phyloP scores from a whole-genome alignment of 768 basidiomycete species.

The Xerocomellus chrysenteron region DNA sequence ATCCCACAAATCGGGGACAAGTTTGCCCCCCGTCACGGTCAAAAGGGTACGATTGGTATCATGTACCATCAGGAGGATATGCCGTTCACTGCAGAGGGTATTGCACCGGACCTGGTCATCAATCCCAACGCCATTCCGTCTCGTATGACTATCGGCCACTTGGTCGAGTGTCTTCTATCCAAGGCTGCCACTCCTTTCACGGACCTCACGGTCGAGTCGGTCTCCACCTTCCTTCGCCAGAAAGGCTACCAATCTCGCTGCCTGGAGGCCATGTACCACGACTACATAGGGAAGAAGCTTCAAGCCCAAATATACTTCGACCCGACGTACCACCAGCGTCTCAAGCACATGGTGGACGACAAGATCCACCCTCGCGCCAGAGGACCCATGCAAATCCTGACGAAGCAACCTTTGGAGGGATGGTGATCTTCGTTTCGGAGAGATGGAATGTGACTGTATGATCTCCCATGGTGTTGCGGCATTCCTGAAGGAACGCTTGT shows the following conservation, averaged over 20 bases:
- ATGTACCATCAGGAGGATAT: conserved; percentile 99
- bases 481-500: conserved; percentile 96
- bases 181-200: conserved; percentile 99
- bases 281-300: conserved; percentile 96
- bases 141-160: conserved; percentile 99
- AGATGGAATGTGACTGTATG: conserved; percentile 99
- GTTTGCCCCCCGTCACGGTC: conserved; percentile 98
- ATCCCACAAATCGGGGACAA: conserved; percentile 98
- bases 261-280: conserved; percentile 97
- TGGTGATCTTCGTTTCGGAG: conserved; percentile 98
- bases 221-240: conserved; percentile 86
- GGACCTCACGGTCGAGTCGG: conserved; percentile 94
- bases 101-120: conserved; percentile 96
- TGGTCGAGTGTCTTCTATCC: conserved; percentile 96
- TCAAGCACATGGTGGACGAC: too few relatives aligned
- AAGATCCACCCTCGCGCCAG: conserved; percentile 97
- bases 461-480: conserved; percentile 98
- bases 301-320: conserved; percentile 98
- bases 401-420: conserved; percentile 98
- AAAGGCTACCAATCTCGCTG: conserved; percentile 97
- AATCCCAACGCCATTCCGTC: conserved; percentile 99
- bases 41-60: conserved; percentile 99
- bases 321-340: too few relatives aligned
- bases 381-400: conserved; percentile 95
- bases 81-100: conserved; percentile 97